These are phyloP conservation scores for Coemansia sp. DNA, from an alignment of 192 early-diverging fungal species.

Conservation along the genomic window DNA sequence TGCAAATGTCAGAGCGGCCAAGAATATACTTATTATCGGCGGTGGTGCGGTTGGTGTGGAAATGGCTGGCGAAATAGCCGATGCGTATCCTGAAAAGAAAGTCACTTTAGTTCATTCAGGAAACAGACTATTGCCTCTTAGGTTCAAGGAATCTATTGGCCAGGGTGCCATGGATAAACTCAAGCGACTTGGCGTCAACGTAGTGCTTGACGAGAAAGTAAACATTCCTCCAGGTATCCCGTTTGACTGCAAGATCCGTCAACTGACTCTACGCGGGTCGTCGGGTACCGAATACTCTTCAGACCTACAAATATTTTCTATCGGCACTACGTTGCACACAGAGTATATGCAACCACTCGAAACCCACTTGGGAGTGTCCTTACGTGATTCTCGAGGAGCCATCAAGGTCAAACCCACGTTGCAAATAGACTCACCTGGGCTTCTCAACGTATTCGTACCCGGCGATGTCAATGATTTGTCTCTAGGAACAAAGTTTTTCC, in stretches of 20 bases:
- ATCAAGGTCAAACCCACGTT: conserved; percentile 50
- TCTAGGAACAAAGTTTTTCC: conserved; percentile 19
- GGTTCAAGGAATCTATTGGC: conserved; percentile 43
- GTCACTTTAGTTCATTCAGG: conserved; percentile 52
- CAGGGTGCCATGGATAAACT: conserved; percentile 42
- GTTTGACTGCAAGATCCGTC: conserved; percentile 34
- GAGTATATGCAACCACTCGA: conserved; percentile 48
- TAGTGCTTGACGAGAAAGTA: conserved; percentile 53
- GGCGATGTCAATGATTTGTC: conserved; percentile 53
- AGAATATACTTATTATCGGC: conserved; percentile 59
- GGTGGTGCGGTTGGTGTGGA: conserved; percentile 64
- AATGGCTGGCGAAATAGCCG: conserved; percentile 55
- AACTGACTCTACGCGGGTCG: conserved; percentile 42
- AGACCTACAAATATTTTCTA: conserved; percentile 56
- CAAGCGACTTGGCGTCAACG: conserved; percentile 39
- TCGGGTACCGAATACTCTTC: conserved; percentile 47
- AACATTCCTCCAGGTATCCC: conserved; percentile 18
- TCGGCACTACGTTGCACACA: conserved; percentile 43
- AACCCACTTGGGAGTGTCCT: conserved; percentile 5
- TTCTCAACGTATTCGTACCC: conserved; percentile 50
- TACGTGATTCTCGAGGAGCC: conserved; percentile 32
- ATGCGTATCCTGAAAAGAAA: conserved; percentile 42
- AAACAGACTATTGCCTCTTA: conserved; percentile 38
- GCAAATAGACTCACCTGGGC: conserved; percentile 32
- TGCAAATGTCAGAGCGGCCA: conserved; percentile 46